phyloP scores from a whole-genome alignment of 2,329 filamentous ascomycete genomes.

The Ceratocystis alfenasii region DNA sequence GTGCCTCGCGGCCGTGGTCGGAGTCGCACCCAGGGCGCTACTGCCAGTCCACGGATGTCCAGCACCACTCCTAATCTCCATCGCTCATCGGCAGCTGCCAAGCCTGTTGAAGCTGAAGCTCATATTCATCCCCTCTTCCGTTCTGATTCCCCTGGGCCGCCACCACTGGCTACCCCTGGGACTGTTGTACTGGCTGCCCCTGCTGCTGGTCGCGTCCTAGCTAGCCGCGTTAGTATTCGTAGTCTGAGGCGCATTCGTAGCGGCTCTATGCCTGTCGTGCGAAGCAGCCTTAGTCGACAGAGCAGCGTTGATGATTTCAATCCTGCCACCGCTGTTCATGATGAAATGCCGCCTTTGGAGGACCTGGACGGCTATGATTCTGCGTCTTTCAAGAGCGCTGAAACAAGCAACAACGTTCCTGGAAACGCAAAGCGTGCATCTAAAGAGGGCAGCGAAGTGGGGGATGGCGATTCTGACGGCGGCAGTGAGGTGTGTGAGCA shows the following conservation, averaged over 20 bases:
- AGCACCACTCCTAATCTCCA: slow-evolving; percentile 9
- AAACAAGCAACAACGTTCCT: slow-evolving; percentile 23
- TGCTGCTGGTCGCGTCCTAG: slow-evolving; percentile 39
- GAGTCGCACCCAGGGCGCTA: slow-evolving; percentile 19
- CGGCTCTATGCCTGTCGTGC: slow-evolving; percentile 39
- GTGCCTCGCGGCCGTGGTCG: slow-evolving; percentile 16
- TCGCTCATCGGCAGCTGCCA: slow-evolving; percentile 23
- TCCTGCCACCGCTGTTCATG: slow-evolving; percentile 14
- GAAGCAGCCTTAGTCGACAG: slow-evolving; percentile 39
- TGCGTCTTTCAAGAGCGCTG: slow-evolving; percentile 12
- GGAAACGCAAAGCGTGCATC: slow-evolving; percentile 22
- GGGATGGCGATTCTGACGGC: slow-evolving; percentile 8
- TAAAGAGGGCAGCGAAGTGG: slow-evolving; percentile 24
- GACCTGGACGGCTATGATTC: slow-evolving; percentile 10
- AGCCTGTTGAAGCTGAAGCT: slow-evolving; percentile 46
- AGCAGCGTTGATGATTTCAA: slow-evolving; percentile 40
- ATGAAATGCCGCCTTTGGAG: not conserved
- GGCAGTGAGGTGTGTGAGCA: slow-evolving; percentile 29
- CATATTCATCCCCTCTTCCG: slow-evolving; percentile 71
- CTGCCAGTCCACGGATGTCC: slow-evolving; percentile 6
- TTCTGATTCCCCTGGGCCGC: slow-evolving; percentile 56
- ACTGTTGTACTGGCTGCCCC: slow-evolving; percentile 62
- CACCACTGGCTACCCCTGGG: slow-evolving; percentile 53
- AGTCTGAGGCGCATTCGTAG: slow-evolving; percentile 44
- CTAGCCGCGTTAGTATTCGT: slow-evolving; percentile 41